Percentiles rank a stretch among this genome's conserved stretches.
Evolutionary conservation across 345 rosid species (phyloP).

Genomic region (Nasturtium officinale): DNA sequence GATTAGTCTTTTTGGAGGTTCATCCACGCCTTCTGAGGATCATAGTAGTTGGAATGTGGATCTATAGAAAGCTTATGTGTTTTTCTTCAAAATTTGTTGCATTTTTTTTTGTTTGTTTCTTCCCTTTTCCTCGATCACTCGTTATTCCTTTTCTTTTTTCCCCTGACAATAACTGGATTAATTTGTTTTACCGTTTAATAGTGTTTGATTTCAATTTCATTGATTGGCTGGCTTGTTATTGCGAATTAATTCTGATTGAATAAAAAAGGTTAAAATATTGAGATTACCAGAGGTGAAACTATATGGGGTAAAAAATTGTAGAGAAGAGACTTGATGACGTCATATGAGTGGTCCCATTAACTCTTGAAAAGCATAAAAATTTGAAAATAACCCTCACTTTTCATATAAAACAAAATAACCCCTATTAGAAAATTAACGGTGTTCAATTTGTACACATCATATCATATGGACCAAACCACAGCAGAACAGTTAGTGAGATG

Average conservation of each 20-base stretch:
- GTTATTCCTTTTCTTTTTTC: too few relatives aligned
- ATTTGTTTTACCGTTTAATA: too few relatives aligned
- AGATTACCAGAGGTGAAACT: too few relatives aligned
- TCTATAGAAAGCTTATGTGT: slow-evolving; percentile 61
- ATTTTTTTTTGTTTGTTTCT: not conserved
- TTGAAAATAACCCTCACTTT: not conserved
- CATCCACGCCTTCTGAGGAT: slow-evolving; percentile 73
- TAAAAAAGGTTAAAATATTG: too few relatives aligned
- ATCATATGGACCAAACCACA: too few relatives aligned
- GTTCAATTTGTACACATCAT: not conserved
- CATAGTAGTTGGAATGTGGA: slow-evolving; percentile 53
- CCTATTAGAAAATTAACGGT: not conserved
- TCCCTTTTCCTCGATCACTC: not conserved
- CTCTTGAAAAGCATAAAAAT: not conserved
- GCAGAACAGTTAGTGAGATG: too few relatives aligned
- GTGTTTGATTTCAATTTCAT: too few relatives aligned
- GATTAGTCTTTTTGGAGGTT: slow-evolving; percentile 56
- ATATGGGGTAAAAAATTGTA: not conserved
- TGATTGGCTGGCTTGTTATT: too few relatives aligned
- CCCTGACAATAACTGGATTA: too few relatives aligned
- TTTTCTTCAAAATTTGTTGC: not conserved
- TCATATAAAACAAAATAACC: not conserved
- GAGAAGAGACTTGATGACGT: slow-evolving; percentile 19
- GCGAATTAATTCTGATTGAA: too few relatives aligned
- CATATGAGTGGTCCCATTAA: slow-evolving; percentile 14